Evolutionary conservation across 176 grass and related monocot genomes (phyloP).

Genomic region (Echinochloa phyllopogon): DNA sequence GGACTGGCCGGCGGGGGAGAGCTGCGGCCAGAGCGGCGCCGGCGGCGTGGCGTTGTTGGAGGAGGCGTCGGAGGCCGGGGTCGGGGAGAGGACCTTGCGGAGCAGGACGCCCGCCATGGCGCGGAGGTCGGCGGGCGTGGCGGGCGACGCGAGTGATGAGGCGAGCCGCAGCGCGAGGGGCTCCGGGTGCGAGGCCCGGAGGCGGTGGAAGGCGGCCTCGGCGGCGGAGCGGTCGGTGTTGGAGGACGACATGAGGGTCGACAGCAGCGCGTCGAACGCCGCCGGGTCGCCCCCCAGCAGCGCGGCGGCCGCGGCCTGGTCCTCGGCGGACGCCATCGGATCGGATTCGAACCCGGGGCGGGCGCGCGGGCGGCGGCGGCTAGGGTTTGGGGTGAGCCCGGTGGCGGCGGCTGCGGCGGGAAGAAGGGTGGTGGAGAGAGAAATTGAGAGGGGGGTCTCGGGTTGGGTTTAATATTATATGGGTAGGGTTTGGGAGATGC

Average conservation of each 20-base stretch:
- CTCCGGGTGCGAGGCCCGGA: constrained; percentile 71
- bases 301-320: constrained; percentile 64
- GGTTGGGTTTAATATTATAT: constrained; percentile 61
- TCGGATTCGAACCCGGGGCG: constrained; percentile 17
- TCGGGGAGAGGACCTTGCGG: constrained; percentile 78
- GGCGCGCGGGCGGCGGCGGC: background rate
- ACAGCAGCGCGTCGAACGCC: constrained; percentile 70
- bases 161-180: constrained; percentile 72
- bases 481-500: constrained; percentile 63
- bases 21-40: constrained; percentile 65
- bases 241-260: constrained; percentile 88
- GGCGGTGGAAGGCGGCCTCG: constrained; percentile 91
- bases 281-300: constrained; percentile 72
- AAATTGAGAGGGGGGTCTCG: background rate
- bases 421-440: constrained; percentile 41
- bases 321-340: constrained; percentile 60
- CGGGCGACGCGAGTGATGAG: constrained; percentile 51
- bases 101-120: constrained; percentile 79
- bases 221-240: constrained; percentile 84
- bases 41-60: background rate
- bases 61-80: constrained; percentile 50
- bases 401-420: constrained; percentile 39
- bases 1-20: constrained; percentile 59
- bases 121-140: constrained; percentile 56
- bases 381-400: constrained; percentile 39